Evolutionary conservation across 352 stramenopile genomes (phyloP), one percentile per base, ranked within the genome.

Genomic region (Lagenidium giganteum): DNA sequence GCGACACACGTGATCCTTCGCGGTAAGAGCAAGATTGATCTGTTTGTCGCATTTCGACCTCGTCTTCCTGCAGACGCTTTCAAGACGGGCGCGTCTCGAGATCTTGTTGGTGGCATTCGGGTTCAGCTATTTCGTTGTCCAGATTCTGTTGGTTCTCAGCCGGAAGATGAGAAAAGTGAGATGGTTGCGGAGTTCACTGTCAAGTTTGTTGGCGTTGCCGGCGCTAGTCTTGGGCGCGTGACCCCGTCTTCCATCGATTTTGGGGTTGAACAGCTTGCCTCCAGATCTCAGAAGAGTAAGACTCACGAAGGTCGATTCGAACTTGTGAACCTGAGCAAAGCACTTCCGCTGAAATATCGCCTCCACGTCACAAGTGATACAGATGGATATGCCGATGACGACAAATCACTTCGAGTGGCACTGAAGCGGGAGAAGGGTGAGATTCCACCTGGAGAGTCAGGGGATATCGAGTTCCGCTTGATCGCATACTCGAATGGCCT

Each of bases 171-270:
- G 25, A 88, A 84, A 41, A 76, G 61, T 31, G 75, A 72, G 7
- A 89, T 93, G 69, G 57, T 87, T 16, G 63, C 83, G 5, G 83
- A 95, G 41, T 95, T 95, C 48, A 95, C 83, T 5, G 58, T 95
- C 50, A 93, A 93, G 49, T 95, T 95, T 74, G 66, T 91, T 26
- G 81, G 79, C 25, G 61, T 93, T 22, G 81, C 81, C 36, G 83
- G 83, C 29, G 77, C 72, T 7, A 95, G 83, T 69, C 61, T 93
- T 31, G 70, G 74, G 8, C 68, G 71, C 34, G 79, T 95, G 26
- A 65, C 58, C 16, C 77, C 81, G 31, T 64, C 52, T 2, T 52
- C 60, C 24, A 74, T 95, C 23, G 77, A 95, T 33, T 93, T 95
- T 51, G 73, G 77, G 6, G 76, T 89, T 24, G 83, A 95, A 47